Percentiles rank a stretch among this genome's conserved stretches.
Conservation (phyloP, 163 green algal species). For the Scenedesmus sp. region DNA sequence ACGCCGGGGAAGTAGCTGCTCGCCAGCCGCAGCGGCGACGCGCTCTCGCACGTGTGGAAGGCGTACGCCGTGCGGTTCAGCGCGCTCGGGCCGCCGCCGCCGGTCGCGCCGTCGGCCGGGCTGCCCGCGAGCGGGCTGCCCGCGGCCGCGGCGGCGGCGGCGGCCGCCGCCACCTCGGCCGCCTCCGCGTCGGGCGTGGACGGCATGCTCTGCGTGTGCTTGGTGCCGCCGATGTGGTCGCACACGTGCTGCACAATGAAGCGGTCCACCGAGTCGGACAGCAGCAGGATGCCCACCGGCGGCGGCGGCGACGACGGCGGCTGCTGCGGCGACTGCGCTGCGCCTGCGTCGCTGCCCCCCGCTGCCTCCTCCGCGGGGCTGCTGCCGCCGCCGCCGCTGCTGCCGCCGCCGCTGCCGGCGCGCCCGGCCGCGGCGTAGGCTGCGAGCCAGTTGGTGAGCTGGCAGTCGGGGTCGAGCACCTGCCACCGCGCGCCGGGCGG, state of each 20-base stretch:
- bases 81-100: neutral
- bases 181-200: neutral
- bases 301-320: neutral
- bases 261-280: conserved; percentile 48
- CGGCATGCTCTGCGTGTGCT: conserved; percentile 28
- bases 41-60: conserved; percentile 31
- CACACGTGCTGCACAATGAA: conserved; percentile 45
- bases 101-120: neutral
- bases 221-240: conserved; percentile 21
- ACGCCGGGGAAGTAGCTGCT: conserved; percentile 49
- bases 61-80: conserved; percentile 43
- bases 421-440: conserved; percentile 6
- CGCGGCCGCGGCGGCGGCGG: conserved; percentile 15
- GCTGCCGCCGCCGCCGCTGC: conserved; percentile 18
- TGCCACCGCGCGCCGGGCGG: conserved; percentile 31
- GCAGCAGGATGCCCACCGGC: conserved; percentile 26
- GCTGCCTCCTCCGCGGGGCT: neutral
- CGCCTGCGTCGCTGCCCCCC: neutral
- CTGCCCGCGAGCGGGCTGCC: neutral
- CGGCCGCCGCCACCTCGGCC: neutral
- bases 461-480: conserved; percentile 32
- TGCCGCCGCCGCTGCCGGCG: conserved; percentile 10
- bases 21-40: conserved; percentile 18
- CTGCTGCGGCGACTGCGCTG: neutral
- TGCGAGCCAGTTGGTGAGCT: conserved; percentile 30